Base-by-base conservation (phyloP, 169 alveolate species). In the Cryptosporidium sp. region DNA sequence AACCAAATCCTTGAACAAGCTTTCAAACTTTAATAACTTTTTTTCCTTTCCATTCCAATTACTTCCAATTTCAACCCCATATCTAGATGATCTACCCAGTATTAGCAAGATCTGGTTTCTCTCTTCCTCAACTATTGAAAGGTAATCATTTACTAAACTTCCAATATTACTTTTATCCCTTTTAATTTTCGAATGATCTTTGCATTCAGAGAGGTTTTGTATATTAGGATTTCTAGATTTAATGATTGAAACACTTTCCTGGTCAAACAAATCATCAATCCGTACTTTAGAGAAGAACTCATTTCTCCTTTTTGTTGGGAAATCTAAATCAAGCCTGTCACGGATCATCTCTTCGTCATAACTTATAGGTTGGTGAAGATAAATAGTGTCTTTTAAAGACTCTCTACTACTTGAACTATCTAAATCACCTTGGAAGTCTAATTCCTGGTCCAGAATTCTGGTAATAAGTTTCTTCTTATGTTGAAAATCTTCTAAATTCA, bases 311-410 rank as follows among this genome's bases (percentile, higher is more conserved):
- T 65, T 65, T n/a, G 10, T 14, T 2, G 48, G 52, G 21, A 65
- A 65, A 14, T 65, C 71, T 3, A 35, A 10, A 26, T 33, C 31
- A 4, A 65, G 50, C 14, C 51, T 33, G 5, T 37, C 50, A 7
- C 31, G 6, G 31, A 65, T n/a, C n/a, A 65, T 65, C 23, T 73
- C 86, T 18, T 73, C 86, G 18, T 51, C 48, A 23, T 31, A 73
- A 59, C 86, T 55, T 1, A 73, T 73, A 21, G 86, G 71, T 14
- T 73, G 86, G 14, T 73, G 86, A 55, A 73, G n/a, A 31, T 51
- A 70, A 9, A 23, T 55, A 4, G 0, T 6, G 2, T 7, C 37
- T 4, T 6, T 41, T 10, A 8, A 41, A 8, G 48, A n/a, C 7
- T 55, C n/a, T 21, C 12, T 41, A 41, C 9, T 41, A 0, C 1